These are phyloP conservation scores for Mediolabrus comicus DNA, from an alignment of 108 stramenopile species.

Conservation along the genomic window DNA sequence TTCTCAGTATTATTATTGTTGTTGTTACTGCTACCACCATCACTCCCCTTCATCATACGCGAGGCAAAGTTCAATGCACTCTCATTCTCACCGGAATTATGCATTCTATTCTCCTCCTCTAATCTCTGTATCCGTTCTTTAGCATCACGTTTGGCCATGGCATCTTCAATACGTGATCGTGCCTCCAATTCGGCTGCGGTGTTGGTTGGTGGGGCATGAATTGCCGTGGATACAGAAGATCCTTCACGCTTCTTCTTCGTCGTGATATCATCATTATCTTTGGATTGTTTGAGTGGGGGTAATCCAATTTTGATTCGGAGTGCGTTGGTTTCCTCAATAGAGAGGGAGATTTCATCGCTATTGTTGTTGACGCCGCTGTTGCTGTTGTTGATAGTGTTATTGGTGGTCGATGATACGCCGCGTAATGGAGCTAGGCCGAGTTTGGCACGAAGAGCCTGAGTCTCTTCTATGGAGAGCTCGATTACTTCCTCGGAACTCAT, in stretches of 20 bases:
- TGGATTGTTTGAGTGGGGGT: slow-evolving; percentile 47
- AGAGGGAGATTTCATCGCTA: slow-evolving; percentile 43
- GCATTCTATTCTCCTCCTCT: slow-evolving; percentile 8
- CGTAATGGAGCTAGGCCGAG: slow-evolving; percentile 74
- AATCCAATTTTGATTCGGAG: slow-evolving; percentile 72
- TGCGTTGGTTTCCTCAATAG: slow-evolving; percentile 79
- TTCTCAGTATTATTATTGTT: slow-evolving; percentile 6
- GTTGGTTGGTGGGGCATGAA: slow-evolving; percentile 68
- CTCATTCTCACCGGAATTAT: background rate
- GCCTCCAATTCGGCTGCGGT: slow-evolving; percentile 34
- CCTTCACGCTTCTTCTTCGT: slow-evolving; percentile 15
- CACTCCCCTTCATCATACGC: slow-evolving; percentile 41
- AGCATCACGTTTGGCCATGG: slow-evolving; percentile 54
- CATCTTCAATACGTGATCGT: slow-evolving; percentile 57
- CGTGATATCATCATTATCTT: background rate
- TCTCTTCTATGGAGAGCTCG: slow-evolving; percentile 85
- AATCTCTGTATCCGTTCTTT: slow-evolving; percentile 27
- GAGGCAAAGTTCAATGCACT: slow-evolving; percentile 66
- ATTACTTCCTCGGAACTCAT: slow-evolving; percentile 59
- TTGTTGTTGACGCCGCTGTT: background rate
- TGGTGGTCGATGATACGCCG: background rate
- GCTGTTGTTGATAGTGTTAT: background rate
- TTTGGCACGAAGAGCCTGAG: slow-evolving; percentile 72
- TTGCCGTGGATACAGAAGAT: slow-evolving; percentile 5
- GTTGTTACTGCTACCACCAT: background rate